Base-by-base conservation (phyloP, 305 asterid genomes). In the Fraxinus albicans region DNA sequence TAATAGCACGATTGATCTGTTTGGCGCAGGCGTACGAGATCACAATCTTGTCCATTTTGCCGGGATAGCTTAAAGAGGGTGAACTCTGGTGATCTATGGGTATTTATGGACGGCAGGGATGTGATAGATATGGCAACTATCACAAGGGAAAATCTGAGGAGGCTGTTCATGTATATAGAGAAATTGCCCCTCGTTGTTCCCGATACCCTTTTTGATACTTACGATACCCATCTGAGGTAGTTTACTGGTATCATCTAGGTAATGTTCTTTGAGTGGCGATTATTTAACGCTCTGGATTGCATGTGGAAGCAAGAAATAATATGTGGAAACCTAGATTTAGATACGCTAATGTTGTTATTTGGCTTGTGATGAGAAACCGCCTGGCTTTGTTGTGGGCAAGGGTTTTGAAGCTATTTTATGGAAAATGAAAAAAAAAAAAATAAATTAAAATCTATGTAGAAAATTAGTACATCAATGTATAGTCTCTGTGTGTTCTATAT, bases 11-110 rank as follows among this genome's bases (percentile, higher is more conserved):
- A 72, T 29, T 31, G 25, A 13, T 67, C 1, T 77, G 47, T 9
- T 82, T 25, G 19, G 31, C 84, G 89, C 93, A 95, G 99, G 99
- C 95, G 90, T 10, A 73, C 93, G 4, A 91, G 95, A 88, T 95
- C 99, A 63, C 97, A 95, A 25, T 95, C 99, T 6, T 95, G 99
- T 85, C 99, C 99, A 8, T 95, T 94, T 79, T 95, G 99, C 87
- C 98, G 99, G 1, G 97, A 94, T 86, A 91, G 98, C 90, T 85
- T 95, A 70, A 94, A 92, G 89, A 89, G 97, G 77, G 98, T 94
- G 35, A 88, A 90, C 86, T 95, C 99, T 0, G 87, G 91, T 55
- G 99, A 95, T 82, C 90, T 95, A 29, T 95, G 98, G 98, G 97
- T 95, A 33, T 91, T 89, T 83, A 84, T 94, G 86, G 97, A 92